Evolutionary conservation across 495 filamentous ascomycete species (phyloP).

Genomic region (Aspergillus funiculosus): DNA sequence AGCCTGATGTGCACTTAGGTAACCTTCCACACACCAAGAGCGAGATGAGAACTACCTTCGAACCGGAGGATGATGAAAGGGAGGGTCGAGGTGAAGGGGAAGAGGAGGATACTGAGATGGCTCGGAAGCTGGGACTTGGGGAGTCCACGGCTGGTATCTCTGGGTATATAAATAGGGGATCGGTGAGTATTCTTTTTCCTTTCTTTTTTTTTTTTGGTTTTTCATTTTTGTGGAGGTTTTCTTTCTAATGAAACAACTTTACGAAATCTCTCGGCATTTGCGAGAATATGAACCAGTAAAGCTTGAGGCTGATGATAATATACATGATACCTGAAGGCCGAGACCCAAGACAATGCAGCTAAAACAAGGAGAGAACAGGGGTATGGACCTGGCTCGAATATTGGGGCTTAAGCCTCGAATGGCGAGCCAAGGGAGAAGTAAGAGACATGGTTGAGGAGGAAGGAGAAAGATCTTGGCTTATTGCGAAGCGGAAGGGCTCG

Average conservation of each 20-base stretch:
- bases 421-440: constrained; percentile 11
- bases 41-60: constrained; percentile 21
- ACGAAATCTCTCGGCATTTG: constrained; percentile 29
- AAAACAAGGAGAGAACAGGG: constrained; percentile 51
- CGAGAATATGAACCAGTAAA: constrained; percentile 24
- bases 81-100: constrained; percentile 11
- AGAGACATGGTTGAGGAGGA: constrained; percentile 13
- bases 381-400: constrained; percentile 52
- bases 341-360: constrained; percentile 33
- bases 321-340: constrained; percentile 38
- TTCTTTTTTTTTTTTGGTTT: constrained; percentile 5
- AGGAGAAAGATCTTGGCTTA: constrained; percentile 22
- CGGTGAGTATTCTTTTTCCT: constrained; percentile 24
- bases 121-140: constrained; percentile 29
- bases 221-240: too few species aligned
- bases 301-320: constrained; percentile 40
- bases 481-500: constrained; percentile 37
- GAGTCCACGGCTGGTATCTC: constrained; percentile 13
- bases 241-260: constrained; percentile 9
- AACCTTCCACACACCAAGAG: constrained; percentile 29
- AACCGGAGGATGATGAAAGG: constrained; percentile 8
- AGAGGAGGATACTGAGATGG: constrained; percentile 26
- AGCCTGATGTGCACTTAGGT: constrained; percentile 10
- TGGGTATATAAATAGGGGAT: constrained; percentile 32
- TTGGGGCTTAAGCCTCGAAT: constrained; percentile 45